These are phyloP conservation scores for Haematococcus lacustris DNA, from an alignment of 139 green algal genomes.

Conservation along the genomic window DNA sequence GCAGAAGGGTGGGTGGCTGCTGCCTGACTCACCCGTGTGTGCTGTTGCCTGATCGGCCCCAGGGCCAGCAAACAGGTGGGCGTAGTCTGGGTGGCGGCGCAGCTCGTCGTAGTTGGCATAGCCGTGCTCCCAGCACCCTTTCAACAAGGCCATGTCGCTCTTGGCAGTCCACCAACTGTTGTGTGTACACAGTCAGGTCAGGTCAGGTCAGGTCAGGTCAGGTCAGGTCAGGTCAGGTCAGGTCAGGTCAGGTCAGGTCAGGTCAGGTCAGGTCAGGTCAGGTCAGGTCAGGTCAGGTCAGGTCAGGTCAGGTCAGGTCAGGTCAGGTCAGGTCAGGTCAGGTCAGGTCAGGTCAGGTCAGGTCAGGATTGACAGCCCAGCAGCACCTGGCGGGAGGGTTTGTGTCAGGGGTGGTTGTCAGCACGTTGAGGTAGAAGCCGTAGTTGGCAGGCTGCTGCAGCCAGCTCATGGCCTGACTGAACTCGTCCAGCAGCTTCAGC, in stretches of 20 bases:
- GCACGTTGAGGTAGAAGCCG: not conserved
- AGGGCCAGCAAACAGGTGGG: not conserved
- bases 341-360: too few species aligned
- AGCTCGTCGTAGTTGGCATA: slow-evolving; percentile 13
- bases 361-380: too few species aligned
- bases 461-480: not conserved
- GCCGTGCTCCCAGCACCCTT: slow-evolving; percentile 12
- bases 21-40: not conserved
- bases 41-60: not conserved
- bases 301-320: too few species aligned
- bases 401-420: not conserved
- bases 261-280: too few species aligned
- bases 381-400: not conserved
- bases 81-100: not conserved
- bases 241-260: too few species aligned
- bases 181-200: too few species aligned
- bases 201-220: too few species aligned
- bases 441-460: slow-evolving; percentile 7
- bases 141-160: slow-evolving; percentile 7
- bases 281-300: too few species aligned
- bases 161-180: slow-evolving; percentile 11
- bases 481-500: slow-evolving; percentile 6
- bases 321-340: too few species aligned
- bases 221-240: too few species aligned
- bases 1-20: too few species aligned